Base-by-base conservation (phyloP, 495 filamentous ascomycete species). In the Penicillium turbatum region DNA sequence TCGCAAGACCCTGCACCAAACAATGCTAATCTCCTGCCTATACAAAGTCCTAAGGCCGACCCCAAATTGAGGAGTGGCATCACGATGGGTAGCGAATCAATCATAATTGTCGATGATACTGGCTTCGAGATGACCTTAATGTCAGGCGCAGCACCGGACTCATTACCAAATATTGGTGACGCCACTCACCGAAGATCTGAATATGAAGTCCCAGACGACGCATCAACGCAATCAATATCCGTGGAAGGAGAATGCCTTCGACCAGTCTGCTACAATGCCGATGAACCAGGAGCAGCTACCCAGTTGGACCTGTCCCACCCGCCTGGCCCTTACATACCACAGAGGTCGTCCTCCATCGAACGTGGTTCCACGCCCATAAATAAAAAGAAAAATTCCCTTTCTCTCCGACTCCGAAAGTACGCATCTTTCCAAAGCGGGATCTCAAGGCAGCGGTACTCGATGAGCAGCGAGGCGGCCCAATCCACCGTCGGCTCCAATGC, bases 31-130 rank as follows among this genome's bases (percentile, higher is more conserved):
- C 24, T 27, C 26, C 31, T 43, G 5, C 26, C 59, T 16, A 35
- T 54, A 9, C 40, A 62, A 34, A 24, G 34, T 9, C 45, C 59
- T 1, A 29, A 47, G 10, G 42, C 54, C 2, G 48, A 53, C 6
- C 50, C 57, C 16, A 74, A 79, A 44, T 59, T 71, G 2, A 66
- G 73, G 37, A 87, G 83, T 58, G 83, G 77, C 27, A 74, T 95
- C 30, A 92, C 89, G 0, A 78, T 75, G 34, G 89, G 88, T 6
- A 95, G 89, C 68, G 81, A 88, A 56, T 95, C 90, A 0, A 93
- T 96, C 56, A 82, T 95, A 27, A 93, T 96, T 59, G 83, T 95
- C 13, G 88, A 96, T 66, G 74, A 72, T 41, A 75, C 73, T 27
- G 72, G 73, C 6, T 60, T 73, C 19, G 65, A 70, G 19, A 57